These are phyloP conservation scores for Chondrus crispus DNA, from an alignment of 23 red algal genomes.

Conservation along the genomic window DNA sequence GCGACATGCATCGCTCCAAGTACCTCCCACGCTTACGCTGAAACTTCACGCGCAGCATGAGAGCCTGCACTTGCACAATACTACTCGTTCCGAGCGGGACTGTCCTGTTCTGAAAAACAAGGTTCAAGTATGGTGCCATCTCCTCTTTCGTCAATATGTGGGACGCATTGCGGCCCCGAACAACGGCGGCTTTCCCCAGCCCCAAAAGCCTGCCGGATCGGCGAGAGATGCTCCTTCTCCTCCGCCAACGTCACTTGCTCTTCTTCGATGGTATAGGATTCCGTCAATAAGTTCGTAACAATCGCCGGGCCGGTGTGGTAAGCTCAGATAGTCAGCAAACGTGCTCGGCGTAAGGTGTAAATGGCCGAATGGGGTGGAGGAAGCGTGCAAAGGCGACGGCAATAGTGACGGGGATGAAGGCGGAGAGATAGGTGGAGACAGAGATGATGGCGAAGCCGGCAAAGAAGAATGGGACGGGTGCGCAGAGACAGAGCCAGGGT, in stretches of 20 bases:
- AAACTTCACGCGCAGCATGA: conserved; percentile 59
- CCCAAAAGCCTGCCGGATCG: conserved; percentile 48
- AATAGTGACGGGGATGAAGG: too few relatives aligned
- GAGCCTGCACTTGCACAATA: conserved; percentile 51
- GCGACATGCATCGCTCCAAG: conserved; percentile 78
- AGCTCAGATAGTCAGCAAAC: too few relatives aligned
- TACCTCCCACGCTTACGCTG: conserved; percentile 73
- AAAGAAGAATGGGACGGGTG: too few relatives aligned
- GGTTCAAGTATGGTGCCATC: conserved; percentile 47
- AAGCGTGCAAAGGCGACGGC: too few relatives aligned
- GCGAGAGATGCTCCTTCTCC: conserved; percentile 26
- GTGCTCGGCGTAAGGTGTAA: too few relatives aligned
- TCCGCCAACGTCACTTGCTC: background rate
- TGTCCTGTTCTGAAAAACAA: conserved; percentile 14
- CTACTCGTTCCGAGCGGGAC: conserved; percentile 26
- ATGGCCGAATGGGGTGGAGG: too few relatives aligned
- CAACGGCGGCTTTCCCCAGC: conserved; percentile 33
- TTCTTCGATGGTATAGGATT: conserved; percentile 25
- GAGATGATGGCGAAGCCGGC: too few relatives aligned
- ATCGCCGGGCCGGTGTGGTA: too few relatives aligned
- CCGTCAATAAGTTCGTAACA: too few relatives aligned
- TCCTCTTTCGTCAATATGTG: conserved; percentile 40
- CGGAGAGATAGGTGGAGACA: too few relatives aligned
- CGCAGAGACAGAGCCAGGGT: too few relatives aligned
- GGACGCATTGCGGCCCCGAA: conserved; percentile 20